Evolutionary conservation across 2,329 filamentous ascomycete genomes (phyloP).

Genomic region (Alternaria ethzedia): DNA sequence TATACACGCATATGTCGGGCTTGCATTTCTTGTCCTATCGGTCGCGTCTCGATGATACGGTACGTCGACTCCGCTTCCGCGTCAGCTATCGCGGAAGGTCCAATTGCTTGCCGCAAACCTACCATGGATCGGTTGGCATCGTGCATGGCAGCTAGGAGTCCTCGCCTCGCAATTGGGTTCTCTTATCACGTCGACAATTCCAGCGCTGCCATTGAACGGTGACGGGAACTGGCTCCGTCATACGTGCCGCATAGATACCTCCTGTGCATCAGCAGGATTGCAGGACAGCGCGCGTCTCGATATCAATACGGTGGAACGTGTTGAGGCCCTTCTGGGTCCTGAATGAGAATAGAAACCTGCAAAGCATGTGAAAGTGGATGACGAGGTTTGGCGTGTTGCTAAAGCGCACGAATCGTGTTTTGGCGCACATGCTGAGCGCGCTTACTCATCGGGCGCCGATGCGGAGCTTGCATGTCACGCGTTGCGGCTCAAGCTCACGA

Average conservation of each 20-base stretch:
- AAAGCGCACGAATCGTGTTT: slow-evolving; percentile 13
- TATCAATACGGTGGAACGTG: slow-evolving; percentile 7
- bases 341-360: not conserved
- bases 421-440: slow-evolving; percentile 1
- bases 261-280: slow-evolving; percentile 2
- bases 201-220: slow-evolving; percentile 5
- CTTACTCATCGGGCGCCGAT: slow-evolving; percentile 12
- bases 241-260: slow-evolving; percentile 13
- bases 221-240: slow-evolving; percentile 8
- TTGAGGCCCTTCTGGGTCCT: slow-evolving; percentile 13
- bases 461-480: not conserved
- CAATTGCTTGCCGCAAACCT: not conserved
- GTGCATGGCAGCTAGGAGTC: not conserved
- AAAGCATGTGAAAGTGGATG: slow-evolving; percentile 28
- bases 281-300: slow-evolving; percentile 12
- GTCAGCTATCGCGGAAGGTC: not conserved
- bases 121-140: slow-evolving; percentile 2
- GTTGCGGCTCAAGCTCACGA: slow-evolving; percentile 16
- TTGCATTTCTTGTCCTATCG: not conserved
- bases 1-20: not conserved
- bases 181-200: slow-evolving; percentile 7
- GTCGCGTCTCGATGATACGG: not conserved
- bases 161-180: slow-evolving; percentile 6
- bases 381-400: not conserved
- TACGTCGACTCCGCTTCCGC: slow-evolving; percentile 1